Base-by-base conservation (phyloP, 345 rosid genomes). In the Citropsis articulata region DNA sequence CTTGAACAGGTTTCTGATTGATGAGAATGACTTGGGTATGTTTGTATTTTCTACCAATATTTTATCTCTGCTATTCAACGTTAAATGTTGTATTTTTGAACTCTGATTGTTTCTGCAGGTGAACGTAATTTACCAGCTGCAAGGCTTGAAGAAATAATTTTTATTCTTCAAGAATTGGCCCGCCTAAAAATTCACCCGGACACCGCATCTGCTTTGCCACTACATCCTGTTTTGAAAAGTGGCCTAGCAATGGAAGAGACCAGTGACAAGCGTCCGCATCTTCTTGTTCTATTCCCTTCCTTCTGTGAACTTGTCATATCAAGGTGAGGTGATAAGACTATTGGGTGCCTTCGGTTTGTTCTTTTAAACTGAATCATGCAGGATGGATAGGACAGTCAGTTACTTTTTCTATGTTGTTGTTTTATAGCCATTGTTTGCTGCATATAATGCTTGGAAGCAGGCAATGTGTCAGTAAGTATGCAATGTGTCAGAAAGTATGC, bases 221-320 rank as follows among this genome's bases (percentile, higher is more conserved):
- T 96, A 42, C 89, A 80, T 77, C 88, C 89, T 56, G 73, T 69
- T 79, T 80, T 92, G 77, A 89, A 85, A 89, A 76, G 81, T 76
- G 84, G 89, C 85, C 80, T 90, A 40, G 74, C 69, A 3, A 79
- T 78, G 36, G 82, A 84, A 9, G 78, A 85, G 55, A 82, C 85
- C 65, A 82, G 81, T 27, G 77, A 76, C 67, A 83, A 74, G 65
- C 87, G 82, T 76, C 86, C 87, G 0, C 98, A 96, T 87, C 91
- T 96, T 68, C 91, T 96, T 59, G 93, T 91, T 74, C 89, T 96
- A 66, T 96, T 94, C 66, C 94, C 97, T 18, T 82, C 97, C 25
- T 83, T 96, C n/a, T 96, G 93, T 28, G 99, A 96, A 84, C 92
- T 96, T 24, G 87, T 96, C n/a, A 78, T 83, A 78, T 88, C 98